Evolutionary conservation across 345 rosid genomes (phyloP).

Genomic region (Geranium brycei): DNA sequence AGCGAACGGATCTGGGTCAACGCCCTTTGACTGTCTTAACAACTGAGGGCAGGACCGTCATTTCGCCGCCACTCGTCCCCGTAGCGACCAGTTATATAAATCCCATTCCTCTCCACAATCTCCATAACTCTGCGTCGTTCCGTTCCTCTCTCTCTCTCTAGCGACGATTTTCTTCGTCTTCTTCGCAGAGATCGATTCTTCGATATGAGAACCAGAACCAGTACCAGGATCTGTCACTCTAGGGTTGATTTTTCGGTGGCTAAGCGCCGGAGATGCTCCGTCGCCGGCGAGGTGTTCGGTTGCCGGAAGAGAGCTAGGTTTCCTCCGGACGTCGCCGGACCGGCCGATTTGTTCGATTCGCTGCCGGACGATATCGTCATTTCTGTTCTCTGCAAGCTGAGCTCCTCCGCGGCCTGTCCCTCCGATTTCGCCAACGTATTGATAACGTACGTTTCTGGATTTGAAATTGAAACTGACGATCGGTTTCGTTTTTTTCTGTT

Average conservation of each 20-base stretch:
- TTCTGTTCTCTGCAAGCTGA: conserved; percentile 13
- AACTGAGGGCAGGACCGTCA: conserved; percentile 5
- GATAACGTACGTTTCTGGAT: conserved; percentile 13
- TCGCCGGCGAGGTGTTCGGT: not conserved
- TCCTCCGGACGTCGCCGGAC: not conserved
- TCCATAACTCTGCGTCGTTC: not conserved
- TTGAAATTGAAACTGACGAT: not conserved
- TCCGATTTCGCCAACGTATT: conserved; percentile 18
- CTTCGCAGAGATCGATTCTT: not conserved
- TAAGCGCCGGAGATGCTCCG: not conserved
- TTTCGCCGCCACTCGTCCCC: not conserved
- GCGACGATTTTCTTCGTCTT: not conserved
- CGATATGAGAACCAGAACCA: conserved; percentile 18
- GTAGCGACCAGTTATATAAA: not conserved
- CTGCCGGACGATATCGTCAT: conserved; percentile 21
- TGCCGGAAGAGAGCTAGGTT: conserved; percentile 2
- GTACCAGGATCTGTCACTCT: conserved; percentile 10
- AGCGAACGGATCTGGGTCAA: conserved; percentile 18
- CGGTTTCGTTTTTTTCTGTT: not conserved
- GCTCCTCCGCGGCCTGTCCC: conserved; percentile 12
- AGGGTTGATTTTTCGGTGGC: not conserved
- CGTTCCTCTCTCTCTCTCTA: not conserved
- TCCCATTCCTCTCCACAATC: not conserved
- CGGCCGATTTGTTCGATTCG: conserved; percentile 11
- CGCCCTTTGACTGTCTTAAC: conserved; percentile 11